Base-by-base conservation (phyloP, 345 rosid species). In the Aquilaria malaccensis region DNA sequence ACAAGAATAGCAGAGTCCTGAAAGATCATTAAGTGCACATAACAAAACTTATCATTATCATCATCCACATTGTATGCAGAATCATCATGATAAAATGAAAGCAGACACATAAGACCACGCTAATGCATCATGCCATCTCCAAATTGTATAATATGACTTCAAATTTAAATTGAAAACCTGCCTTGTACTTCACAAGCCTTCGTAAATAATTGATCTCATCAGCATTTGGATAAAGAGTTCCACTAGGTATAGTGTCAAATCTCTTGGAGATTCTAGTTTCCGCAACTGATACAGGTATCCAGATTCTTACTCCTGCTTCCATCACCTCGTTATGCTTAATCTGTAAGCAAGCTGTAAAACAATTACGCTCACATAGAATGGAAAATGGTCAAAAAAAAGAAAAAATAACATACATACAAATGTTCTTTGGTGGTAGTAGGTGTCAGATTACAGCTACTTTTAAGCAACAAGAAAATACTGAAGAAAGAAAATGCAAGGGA, bases 131-230 rank as follows among this genome's bases (percentile, higher is more conserved):
- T 1, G 43, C 7, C 1, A 37, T 4, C 43, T 37, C 7, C 4
- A 37, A 37, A 9, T 37, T 37, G 43, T 37, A 37, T 2, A 63
- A 65, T 11, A 70, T 1, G 48, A 22, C 31, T 65, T 11, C 61
- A 48, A 22, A 33, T n/a, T 55, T 13, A 50, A 33, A 63, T 52
- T 47, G 52, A 46, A 61, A 64, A 60, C 75, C 30, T 77, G 74
- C 96, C 95, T 84, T 89, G 80, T 80, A 88, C 76, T 82, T 82
- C 66, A 89, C 96, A 64, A 89, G 98, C 73, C 98, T 89, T 64
- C 77, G 85, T 84, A 92, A 75, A 76, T 89, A 92, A 3, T 76
- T 72, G 33, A 92, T 92, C 81, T 92, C 98, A 61, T 92, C 97
- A 9, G 94, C 96, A 75, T 92, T 92, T 45, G 96, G 96, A 77